Base-by-base conservation (phyloP, 306 rosid species). In the Vachellia collinsii region DNA sequence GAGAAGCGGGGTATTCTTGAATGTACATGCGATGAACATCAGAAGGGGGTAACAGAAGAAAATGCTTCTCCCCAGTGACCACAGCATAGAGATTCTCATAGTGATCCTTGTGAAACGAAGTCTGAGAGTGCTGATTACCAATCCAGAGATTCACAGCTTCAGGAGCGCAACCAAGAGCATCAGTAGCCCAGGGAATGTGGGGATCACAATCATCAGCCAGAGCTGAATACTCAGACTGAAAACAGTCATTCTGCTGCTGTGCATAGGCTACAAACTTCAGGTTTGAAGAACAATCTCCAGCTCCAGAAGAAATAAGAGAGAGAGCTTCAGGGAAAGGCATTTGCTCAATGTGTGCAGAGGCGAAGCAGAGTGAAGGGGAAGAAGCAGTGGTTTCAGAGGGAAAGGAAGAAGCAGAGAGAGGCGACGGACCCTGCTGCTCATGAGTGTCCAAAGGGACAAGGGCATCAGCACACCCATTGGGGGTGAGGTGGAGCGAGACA, bases 111-210 rank as follows among this genome's bases (percentile, higher is more conserved):
- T 91, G 98, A 39, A 91, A 93, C 0, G 90, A 93, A 22, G 98
- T 91, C 12, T 70, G 82, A 0, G 98, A 93, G 5, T 74, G 82
- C 4, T 80, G 80, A 77, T 88, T 88, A 9, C 98, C 94, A 39
- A 91, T 90, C 98, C 98, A 91, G 53, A 91, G 88, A 83, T 93
- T 93, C 9, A 91, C 93, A 34, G 97, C 98, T 70, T 91, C 97
- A 0, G 94, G 98, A 13, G 61, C 66, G 20, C 86, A 86, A 0
- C 93, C 94, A 22, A 91, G 78, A 34, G 98, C 94, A 11, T 91
- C 87, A 0, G 90, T 80, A 39, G 98, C 97, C 97, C 94, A 93
- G 8, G 44, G 66, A 19, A 93, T 75, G 47, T 93, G 88, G 0
- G 92, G 7, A 8, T 93, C 97, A 7, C 93, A 90, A 66, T 93